Evolutionary conservation across 805 yeast species (phyloP).

Genomic region (Groenewaldozyma salmanticensis): DNA sequence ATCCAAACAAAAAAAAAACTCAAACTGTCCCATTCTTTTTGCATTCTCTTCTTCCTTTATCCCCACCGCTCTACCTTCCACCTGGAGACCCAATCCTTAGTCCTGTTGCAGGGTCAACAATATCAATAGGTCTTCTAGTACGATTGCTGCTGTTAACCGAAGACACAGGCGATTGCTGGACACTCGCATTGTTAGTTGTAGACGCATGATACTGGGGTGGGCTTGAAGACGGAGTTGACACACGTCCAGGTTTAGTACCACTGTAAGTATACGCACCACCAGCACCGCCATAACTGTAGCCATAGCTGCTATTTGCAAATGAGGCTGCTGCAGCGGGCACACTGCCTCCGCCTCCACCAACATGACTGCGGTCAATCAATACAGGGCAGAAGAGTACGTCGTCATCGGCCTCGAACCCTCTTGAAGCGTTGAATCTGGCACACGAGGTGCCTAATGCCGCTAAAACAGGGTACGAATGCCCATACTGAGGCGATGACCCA

Average conservation of each 20-base stretch:
- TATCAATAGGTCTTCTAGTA: constrained; percentile 33
- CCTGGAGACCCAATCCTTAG: constrained; percentile 20
- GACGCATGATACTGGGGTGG: too few species aligned
- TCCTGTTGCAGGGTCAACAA: constrained; percentile 48
- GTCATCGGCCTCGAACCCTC: constrained; percentile 63
- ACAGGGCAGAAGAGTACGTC: constrained; percentile 63
- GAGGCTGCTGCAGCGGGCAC: neutral
- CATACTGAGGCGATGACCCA: constrained; percentile 24
- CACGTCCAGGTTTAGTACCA: neutral
- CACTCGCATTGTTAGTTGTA: too few species aligned
- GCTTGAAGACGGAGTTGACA: neutral
- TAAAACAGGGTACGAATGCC: constrained; percentile 19
- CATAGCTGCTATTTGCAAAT: neutral
- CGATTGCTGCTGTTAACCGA: constrained; percentile 8
- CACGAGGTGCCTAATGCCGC: constrained; percentile 13
- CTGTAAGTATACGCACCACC: constrained; percentile 2
- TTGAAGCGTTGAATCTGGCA: constrained; percentile 44
- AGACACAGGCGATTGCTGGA: constrained; percentile 5
- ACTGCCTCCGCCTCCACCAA: constrained; percentile 1
- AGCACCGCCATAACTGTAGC: neutral
- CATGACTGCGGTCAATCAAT: constrained; percentile 9
- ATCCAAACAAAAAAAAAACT: too few species aligned
- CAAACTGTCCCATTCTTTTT: too few species aligned
- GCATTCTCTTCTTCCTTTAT: too few species aligned
- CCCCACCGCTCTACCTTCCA: neutral